Percentiles rank a stretch among this genome's conserved stretches.
These are phyloP conservation scores for Raddia distichophylla DNA, from an alignment of 176 grass and related monocot species.

Conservation along the genomic window DNA sequence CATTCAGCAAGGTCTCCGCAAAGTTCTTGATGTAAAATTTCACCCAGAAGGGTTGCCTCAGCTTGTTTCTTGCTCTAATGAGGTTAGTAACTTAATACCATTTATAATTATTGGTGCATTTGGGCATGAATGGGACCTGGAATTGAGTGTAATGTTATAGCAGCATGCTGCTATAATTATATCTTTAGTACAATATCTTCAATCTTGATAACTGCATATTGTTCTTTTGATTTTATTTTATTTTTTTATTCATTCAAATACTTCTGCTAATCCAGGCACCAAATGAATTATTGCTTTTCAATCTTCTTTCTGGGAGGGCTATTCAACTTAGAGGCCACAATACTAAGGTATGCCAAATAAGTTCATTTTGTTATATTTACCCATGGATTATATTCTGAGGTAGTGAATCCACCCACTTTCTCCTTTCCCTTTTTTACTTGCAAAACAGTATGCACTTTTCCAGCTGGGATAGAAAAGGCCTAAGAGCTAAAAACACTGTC, in stretches of 20 bases:
- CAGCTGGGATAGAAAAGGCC: slow-evolving; percentile 26
- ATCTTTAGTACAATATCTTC: slow-evolving; percentile 9
- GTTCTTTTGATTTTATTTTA: slow-evolving; percentile 25
- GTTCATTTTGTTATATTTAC: slow-evolving; percentile 31
- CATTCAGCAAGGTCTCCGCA: slow-evolving; percentile 84
- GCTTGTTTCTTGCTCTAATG: slow-evolving; percentile 90
- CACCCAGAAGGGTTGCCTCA: slow-evolving; percentile 96
- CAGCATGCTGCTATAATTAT: neutral
- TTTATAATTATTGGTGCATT: slow-evolving; percentile 20
- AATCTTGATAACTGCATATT: slow-evolving; percentile 15
- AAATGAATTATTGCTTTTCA: slow-evolving; percentile 95
- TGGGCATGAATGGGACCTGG: neutral
- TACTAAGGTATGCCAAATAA: slow-evolving; percentile 65
- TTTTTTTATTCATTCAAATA: slow-evolving; percentile 22
- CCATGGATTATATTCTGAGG: slow-evolving; percentile 23
- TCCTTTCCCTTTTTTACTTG: slow-evolving; percentile 33
- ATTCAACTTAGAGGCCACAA: slow-evolving; percentile 94
- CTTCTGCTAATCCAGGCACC: slow-evolving; percentile 64
- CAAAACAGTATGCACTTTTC: slow-evolving; percentile 12
- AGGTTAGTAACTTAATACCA: slow-evolving; percentile 66
- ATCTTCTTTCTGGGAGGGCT: slow-evolving; percentile 94
- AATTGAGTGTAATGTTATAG: neutral
- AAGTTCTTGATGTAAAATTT: slow-evolving; percentile 96
- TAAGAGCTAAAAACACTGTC: neutral
- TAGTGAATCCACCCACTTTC: slow-evolving; percentile 2